Conservation (phyloP, 2,329 filamentous ascomycete species). For the Diatrype stigma region DNA sequence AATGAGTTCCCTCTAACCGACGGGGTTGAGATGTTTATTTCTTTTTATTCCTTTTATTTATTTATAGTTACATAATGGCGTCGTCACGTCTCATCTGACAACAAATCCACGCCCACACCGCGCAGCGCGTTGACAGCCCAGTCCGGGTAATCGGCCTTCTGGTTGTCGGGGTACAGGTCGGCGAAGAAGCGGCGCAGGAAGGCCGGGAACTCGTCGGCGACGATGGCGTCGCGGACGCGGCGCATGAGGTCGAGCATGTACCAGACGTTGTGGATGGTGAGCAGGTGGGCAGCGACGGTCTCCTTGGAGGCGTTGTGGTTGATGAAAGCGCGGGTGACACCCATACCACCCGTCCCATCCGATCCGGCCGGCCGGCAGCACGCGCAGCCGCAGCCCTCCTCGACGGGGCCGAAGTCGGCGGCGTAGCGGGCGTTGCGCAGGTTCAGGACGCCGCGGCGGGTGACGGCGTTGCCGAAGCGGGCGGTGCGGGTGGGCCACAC, state of each 20-base stretch:
- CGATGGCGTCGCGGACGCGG: conserved; percentile 67
- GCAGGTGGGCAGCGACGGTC: conserved; percentile 77
- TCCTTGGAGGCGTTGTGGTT: conserved; percentile 92
- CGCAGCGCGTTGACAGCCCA: conserved; percentile 82
- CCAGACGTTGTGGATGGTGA: conserved; percentile 95
- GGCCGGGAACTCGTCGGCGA: conserved; percentile 74
- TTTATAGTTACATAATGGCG: no score
- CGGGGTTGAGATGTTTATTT: no score
- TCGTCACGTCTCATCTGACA: conserved; percentile 26
- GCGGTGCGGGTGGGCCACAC: conserved; percentile 97
- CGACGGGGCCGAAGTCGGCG: conserved; percentile 77
- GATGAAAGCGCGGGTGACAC: conserved; percentile 82
- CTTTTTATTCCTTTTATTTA: no score
- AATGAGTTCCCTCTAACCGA: no score
- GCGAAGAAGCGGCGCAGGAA: conserved; percentile 78
- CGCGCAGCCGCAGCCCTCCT: conserved; percentile 75
- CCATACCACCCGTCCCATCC: conserved; percentile 70
- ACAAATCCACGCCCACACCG: conserved; percentile 74
- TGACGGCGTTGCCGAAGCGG: conserved; percentile 92
- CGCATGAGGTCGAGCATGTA: conserved; percentile 86
- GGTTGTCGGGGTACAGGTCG: conserved; percentile 64
- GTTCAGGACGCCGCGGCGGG: conserved; percentile 75
- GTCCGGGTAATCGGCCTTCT: conserved; percentile 63
- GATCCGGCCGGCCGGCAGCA: conserved; percentile 73
- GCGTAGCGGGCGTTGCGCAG: conserved; percentile 72